Conservation (phyloP, 1,284 basidiomycete genomes). For the Erythrobasidium hasegawianum region DNA sequence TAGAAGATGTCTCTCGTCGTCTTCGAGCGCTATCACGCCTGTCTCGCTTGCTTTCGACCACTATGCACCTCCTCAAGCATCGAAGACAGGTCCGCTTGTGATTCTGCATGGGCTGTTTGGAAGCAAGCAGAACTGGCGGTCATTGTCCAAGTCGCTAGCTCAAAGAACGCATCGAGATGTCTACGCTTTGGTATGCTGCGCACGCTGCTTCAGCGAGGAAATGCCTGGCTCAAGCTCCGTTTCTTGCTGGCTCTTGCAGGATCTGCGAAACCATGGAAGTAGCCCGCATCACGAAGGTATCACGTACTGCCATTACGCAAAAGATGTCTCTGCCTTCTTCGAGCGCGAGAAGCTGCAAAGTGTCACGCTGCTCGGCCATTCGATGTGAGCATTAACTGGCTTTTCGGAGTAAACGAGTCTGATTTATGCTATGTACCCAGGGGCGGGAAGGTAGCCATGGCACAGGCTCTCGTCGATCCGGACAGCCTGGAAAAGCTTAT, state of each 20-base stretch:
- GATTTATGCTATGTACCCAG: too few species aligned
- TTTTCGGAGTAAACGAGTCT: too few species aligned
- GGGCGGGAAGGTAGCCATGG: slow-evolving; percentile 84
- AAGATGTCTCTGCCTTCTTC: slow-evolving; percentile 53
- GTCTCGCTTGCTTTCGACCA: slow-evolving; percentile 32
- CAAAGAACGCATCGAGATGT: slow-evolving; percentile 60
- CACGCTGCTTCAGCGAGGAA: neutral
- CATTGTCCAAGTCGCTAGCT: slow-evolving; percentile 63
- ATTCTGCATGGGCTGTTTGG: slow-evolving; percentile 52
- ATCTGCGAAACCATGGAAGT: slow-evolving; percentile 75
- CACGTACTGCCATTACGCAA: slow-evolving; percentile 66
- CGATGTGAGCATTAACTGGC: slow-evolving; percentile 62
- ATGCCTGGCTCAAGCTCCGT: neutral
- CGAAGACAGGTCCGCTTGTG: slow-evolving; percentile 38
- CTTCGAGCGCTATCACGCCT: neutral
- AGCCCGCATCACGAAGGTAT: slow-evolving; percentile 68
- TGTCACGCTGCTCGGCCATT: slow-evolving; percentile 74
- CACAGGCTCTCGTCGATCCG: slow-evolving; percentile 61
- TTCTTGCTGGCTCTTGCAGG: slow-evolving; percentile 53
- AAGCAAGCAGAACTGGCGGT: slow-evolving; percentile 74
- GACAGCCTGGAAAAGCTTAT: slow-evolving; percentile 62
- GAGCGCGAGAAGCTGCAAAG: slow-evolving; percentile 50
- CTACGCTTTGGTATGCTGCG: slow-evolving; percentile 60
- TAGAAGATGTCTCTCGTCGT: neutral
- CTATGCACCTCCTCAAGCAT: slow-evolving; percentile 17